These are phyloP conservation scores for Cyphellophora attinorum DNA, from an alignment of 2,329 filamentous ascomycete genomes.

Conservation along the genomic window DNA sequence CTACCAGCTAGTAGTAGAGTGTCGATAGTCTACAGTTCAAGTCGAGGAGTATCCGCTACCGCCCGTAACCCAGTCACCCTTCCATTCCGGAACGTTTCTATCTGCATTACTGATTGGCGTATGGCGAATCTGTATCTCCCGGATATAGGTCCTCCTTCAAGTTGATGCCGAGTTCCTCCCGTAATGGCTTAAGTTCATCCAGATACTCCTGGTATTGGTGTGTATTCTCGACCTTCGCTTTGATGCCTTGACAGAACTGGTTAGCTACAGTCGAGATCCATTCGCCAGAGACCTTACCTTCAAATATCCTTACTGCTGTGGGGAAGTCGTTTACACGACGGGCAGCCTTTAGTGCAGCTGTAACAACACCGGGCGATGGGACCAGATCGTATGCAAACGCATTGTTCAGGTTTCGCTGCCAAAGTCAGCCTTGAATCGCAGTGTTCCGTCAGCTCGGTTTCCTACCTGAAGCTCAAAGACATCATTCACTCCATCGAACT, in stretches of 20 bases:
- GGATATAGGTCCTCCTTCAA: constrained; percentile 93
- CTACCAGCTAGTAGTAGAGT: background rate
- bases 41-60: background rate
- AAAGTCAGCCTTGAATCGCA: too few relatives aligned
- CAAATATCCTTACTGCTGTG: constrained; percentile 95
- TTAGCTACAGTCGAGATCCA: constrained; percentile 9
- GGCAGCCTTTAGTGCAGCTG: constrained; percentile 84
- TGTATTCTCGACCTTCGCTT: constrained; percentile 98
- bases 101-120: constrained; percentile 19
- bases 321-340: constrained; percentile 97
- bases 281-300: constrained; percentile 56
- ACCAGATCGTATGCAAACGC: constrained; percentile 99
- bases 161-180: constrained; percentile 84
- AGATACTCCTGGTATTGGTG: constrained; percentile 88
- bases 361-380: constrained; percentile 81
- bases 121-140: constrained; percentile 25
- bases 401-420: constrained; percentile 91
- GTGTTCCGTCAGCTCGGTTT: background rate
- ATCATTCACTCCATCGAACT: constrained; percentile 95
- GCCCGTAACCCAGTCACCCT: too few relatives aligned
- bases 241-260: constrained; percentile 92
- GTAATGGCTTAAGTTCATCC: constrained; percentile 79
- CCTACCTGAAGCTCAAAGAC: constrained; percentile 98
- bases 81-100: too few relatives aligned
- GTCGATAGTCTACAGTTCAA: constrained; percentile 1